Conservation (phyloP, 2,329 filamentous ascomycete genomes). For the Arthrobotrys sinensis region DNA sequence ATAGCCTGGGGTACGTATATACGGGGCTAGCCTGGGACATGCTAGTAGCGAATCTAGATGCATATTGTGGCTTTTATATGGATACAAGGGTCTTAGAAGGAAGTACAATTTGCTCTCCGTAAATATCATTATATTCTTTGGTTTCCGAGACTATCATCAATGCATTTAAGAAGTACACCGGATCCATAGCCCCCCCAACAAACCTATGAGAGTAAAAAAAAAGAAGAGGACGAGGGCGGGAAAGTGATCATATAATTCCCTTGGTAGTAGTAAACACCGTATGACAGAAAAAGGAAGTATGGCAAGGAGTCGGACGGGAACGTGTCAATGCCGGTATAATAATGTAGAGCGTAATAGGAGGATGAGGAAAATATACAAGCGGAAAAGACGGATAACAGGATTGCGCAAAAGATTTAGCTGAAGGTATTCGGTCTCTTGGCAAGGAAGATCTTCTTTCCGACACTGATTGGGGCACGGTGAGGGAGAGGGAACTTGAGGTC, state of each 20-base stretch:
- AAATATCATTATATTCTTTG: constrained; percentile 61
- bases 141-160: constrained; percentile 61
- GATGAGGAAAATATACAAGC: constrained; percentile 59
- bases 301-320: constrained; percentile 36
- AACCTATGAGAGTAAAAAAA: constrained; percentile 53
- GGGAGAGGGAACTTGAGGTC: constrained; percentile 97
- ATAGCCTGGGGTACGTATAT: no score
- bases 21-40: background rate
- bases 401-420: constrained; percentile 78
- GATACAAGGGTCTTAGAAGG: background rate
- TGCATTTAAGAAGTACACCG: constrained; percentile 61
- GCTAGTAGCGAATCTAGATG: no score
- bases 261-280: constrained; percentile 53
- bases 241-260: constrained; percentile 51
- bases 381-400: constrained; percentile 46
- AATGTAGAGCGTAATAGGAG: constrained; percentile 54
- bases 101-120: constrained; percentile 39
- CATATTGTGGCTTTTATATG: no score
- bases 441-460: constrained; percentile 91
- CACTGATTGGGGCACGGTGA: constrained; percentile 89
- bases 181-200: constrained; percentile 59
- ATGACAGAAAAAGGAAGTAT: constrained; percentile 43
- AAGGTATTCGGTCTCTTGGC: constrained; percentile 96
- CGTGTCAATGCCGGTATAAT: constrained; percentile 59
- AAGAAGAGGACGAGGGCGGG: constrained; percentile 39